Evolutionary conservation across 176 grass and related monocot genomes (phyloP).

Genomic region (Canna indica): DNA sequence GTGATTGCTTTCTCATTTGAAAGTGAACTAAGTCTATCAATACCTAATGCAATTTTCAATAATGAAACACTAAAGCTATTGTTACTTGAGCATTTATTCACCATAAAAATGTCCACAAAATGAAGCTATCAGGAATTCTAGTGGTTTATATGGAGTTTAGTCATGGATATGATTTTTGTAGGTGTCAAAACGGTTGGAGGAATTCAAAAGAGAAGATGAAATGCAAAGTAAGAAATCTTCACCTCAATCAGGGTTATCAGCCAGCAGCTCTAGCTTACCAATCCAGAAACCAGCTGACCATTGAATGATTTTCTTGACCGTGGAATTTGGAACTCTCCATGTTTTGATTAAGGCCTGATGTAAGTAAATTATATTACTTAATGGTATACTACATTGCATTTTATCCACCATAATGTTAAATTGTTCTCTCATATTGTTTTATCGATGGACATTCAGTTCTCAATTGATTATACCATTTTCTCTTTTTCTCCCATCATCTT

Average conservation of each 20-base stretch:
- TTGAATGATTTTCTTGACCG: not conserved
- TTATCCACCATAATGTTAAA: too few species aligned
- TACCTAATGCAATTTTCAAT: not conserved
- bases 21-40: not conserved
- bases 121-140: not conserved
- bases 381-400: too few species aligned
- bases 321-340: not conserved
- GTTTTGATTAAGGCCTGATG: not conserved
- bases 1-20: not conserved
- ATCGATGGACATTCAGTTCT: too few species aligned
- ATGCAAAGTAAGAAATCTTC: slow-evolving; percentile 27
- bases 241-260: not conserved
- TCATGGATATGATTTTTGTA: slow-evolving; percentile 23
- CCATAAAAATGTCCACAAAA: not conserved
- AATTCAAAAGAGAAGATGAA: slow-evolving; percentile 57
- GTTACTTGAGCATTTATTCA: not conserved
- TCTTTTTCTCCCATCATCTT: too few species aligned
- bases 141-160: not conserved
- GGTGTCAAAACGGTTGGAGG: slow-evolving; percentile 56
- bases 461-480: too few species aligned
- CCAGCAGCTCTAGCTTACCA: not conserved
- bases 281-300: not conserved
- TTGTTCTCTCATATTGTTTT: too few species aligned
- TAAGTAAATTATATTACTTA: too few species aligned
- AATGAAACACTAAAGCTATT: not conserved